Conservation (phyloP, 2,329 filamentous ascomycete species). For the Ophiostoma angusticollis region DNA sequence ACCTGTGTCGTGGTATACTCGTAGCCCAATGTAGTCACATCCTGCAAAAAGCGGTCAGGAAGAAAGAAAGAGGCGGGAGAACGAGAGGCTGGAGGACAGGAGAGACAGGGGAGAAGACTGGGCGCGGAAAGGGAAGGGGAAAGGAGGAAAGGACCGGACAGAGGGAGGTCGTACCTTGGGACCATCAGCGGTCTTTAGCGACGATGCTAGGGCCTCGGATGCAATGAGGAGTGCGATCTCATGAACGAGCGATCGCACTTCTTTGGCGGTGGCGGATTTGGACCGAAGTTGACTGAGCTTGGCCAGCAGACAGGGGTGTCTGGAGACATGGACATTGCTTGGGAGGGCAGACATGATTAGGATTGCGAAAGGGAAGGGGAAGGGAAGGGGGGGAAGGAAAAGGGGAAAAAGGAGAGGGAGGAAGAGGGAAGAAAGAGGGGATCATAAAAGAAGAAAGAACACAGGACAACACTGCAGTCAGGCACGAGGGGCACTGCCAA, state of each 20-base stretch:
- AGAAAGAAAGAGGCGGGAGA: no score
- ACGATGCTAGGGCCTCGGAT: slow-evolving; percentile 62
- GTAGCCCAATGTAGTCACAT: slow-evolving; percentile 65
- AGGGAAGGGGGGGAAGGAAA: neutral
- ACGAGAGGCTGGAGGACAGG: no score
- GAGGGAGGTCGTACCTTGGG: slow-evolving; percentile 44
- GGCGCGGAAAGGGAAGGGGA: neutral
- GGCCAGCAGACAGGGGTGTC: slow-evolving; percentile 71
- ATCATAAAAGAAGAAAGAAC: no score
- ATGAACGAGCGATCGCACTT: slow-evolving; percentile 71
- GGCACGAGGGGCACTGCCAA: no score
- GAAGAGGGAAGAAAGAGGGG: neutral
- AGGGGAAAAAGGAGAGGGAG: neutral
- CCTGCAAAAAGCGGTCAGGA: no score
- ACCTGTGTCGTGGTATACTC: slow-evolving; percentile 55
- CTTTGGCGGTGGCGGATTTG: slow-evolving; percentile 51
- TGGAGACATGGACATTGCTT: slow-evolving; percentile 61
- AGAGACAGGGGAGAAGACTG: no score
- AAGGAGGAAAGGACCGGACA: slow-evolving; percentile 3
- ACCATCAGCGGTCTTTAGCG: slow-evolving; percentile 42
- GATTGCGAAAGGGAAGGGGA: neutral
- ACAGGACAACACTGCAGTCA: no score
- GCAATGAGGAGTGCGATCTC: slow-evolving; percentile 76
- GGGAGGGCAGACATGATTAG: slow-evolving; percentile 26
- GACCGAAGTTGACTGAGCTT: slow-evolving; percentile 88